Base-by-base conservation (phyloP, 108 stramenopile genomes). In the Parietichytrium sp. region DNA sequence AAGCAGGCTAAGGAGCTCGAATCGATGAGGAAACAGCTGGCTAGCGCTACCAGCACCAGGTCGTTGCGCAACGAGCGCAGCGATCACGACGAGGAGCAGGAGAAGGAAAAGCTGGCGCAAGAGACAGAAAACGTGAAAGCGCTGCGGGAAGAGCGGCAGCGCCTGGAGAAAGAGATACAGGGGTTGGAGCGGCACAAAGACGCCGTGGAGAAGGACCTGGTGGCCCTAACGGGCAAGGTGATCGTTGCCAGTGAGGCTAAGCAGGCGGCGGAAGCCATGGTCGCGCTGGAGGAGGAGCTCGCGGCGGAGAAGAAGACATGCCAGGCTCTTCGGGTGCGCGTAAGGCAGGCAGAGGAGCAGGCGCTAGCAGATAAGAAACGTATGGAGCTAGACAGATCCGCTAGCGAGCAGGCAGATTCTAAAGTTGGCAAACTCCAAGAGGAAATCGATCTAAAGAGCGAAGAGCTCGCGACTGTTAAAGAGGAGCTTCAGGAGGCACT, bases 31-130 rank as follows among this genome's bases (percentile, higher is more conserved):
- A 72, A 72, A 27, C 36, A 38, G 20, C 61, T 72, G 13, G 18
- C 61, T 33, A 47, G 42, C 33, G 26, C 54, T 1, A 15, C 23
- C 25, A 55, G 54, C 54, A 20, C 20, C 18, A 13, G 26, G 0
- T 15, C 23, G 29, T 1, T 55, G 54, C 23, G 25, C 25, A 15
- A 15, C 1, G 61, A 72, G 23, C 61, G 36, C 42, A 42, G 45
- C 23, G 45, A 31, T 12, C 20, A 72, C 10, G 38, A 45, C 61
- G 42, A 16, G n/a, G 20, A 10, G 10, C 33, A 45, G 29, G 16
- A 72, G 20, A 72, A 72, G 61, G 38, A 72, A 45, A 72, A 72
- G 42, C 38, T 45, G 61, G 33, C 18, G 33, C 61, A 45, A 12
- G 61, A 72, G 61, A 25, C 8, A 6, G 38, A 25, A 6, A 33